These are phyloP conservation scores for Dryadomyces quercus-mongolicae DNA, from an alignment of 2,329 filamentous ascomycete species.

Conservation along the genomic window DNA sequence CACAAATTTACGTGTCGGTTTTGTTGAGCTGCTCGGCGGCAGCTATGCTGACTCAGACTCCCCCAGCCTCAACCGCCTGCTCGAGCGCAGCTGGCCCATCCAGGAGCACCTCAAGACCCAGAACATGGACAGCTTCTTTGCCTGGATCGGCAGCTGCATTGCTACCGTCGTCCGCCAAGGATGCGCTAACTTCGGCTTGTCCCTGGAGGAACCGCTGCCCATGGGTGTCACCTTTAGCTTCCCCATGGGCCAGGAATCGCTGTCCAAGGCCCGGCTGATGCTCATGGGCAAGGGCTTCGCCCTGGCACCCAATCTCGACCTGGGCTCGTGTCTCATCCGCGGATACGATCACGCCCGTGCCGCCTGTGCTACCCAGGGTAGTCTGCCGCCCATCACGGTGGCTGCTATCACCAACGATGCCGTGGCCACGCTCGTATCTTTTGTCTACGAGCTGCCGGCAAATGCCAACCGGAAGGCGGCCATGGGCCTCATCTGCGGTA, in stretches of 20 bases:
- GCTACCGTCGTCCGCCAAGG: constrained; percentile 57
- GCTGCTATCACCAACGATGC: constrained; percentile 73
- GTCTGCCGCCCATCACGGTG: constrained; percentile 54
- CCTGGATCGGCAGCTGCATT: constrained; percentile 72
- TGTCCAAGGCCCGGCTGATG: constrained; percentile 52
- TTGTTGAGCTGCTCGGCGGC: constrained; percentile 44
- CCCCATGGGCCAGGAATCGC: constrained; percentile 51
- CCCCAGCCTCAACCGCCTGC: constrained; percentile 33
- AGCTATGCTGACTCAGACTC: constrained; percentile 1
- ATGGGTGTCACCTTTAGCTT: constrained; percentile 62
- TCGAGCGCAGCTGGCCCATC: constrained; percentile 66
- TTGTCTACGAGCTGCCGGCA: constrained; percentile 58
- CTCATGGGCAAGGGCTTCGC: constrained; percentile 62
- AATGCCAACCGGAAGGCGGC: constrained; percentile 49
- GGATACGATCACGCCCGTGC: constrained; percentile 43
- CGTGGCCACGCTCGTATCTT: constrained; percentile 66
- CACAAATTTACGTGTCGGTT: constrained; percentile 56
- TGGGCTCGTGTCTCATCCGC: constrained; percentile 44
- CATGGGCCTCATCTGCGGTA: constrained; percentile 75
- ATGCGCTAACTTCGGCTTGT: constrained; percentile 28
- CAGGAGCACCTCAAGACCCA: constrained; percentile 60
- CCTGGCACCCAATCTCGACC: constrained; percentile 45
- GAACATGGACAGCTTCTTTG: constrained; percentile 62
- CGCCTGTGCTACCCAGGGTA: neutral
- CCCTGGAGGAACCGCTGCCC: constrained; percentile 34